phyloP scores from a whole-genome alignment of 2,329 filamentous ascomycete genomes.

The Diaporthe citrichinensis region DNA sequence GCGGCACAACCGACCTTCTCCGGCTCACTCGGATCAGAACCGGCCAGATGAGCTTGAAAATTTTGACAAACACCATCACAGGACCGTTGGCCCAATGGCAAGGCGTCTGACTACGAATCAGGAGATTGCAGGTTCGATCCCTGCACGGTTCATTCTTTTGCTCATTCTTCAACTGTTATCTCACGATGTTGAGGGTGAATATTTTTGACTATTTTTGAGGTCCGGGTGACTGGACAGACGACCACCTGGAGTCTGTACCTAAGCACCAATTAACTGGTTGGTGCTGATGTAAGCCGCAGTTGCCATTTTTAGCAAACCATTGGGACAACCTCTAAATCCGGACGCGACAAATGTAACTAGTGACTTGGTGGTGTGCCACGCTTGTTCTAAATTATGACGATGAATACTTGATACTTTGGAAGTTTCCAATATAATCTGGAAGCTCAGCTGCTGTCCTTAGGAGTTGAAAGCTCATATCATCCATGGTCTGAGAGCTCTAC shows the following conservation, averaged over 20 bases:
- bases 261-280: no score
- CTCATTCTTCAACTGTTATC: fast-evolving
- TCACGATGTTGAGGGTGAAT: no score
- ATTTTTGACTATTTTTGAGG: background rate
- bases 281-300: background rate
- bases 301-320: background rate
- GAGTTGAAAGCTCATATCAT: background rate
- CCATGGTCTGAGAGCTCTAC: background rate
- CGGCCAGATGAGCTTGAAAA: fast-evolving
- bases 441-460: background rate
- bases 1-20: background rate
- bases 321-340: background rate
- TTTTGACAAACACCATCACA: background rate
- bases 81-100: constrained; percentile 50
- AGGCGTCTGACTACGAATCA: constrained; percentile 56
- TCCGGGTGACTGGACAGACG: background rate
- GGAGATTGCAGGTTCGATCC: constrained; percentile 55
- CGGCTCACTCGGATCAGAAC: background rate
- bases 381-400: background rate
- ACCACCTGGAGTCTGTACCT: background rate
- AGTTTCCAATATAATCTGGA: background rate
- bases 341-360: no score
- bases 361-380: fast-evolving
- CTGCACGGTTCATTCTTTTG: constrained; percentile 47
- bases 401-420: background rate